Conservation (phyloP, 805 yeast species). For the Wickerhamiella australiensis region DNA sequence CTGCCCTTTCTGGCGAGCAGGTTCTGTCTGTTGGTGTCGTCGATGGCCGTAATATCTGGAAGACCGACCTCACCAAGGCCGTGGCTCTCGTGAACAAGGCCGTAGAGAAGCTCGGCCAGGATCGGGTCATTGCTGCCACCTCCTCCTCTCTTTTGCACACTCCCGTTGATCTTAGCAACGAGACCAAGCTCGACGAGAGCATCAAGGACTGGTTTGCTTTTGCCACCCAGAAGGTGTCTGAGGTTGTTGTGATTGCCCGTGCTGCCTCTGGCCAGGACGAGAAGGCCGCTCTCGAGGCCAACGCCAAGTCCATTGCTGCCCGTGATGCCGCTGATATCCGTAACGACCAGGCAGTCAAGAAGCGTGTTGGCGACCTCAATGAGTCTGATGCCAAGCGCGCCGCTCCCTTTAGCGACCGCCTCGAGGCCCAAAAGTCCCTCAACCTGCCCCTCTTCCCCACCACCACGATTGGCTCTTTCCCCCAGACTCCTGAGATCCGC, state of each 20-base stretch:
- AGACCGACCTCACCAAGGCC: slow-evolving; percentile 86
- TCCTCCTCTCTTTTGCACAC: slow-evolving; percentile 97
- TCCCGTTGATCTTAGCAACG: slow-evolving; percentile 90
- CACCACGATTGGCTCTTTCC: slow-evolving; percentile 99
- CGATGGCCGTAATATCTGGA: slow-evolving; percentile 99
- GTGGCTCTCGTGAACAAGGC: slow-evolving; percentile 72
- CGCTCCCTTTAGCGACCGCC: slow-evolving; percentile 76
- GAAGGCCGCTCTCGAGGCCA: slow-evolving; percentile 63
- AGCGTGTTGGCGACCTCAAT: slow-evolving; percentile 64
- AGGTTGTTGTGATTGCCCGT: slow-evolving; percentile 85
- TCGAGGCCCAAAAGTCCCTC: slow-evolving; percentile 75
- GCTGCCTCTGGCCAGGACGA: slow-evolving; percentile 72
- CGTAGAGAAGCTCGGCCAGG: slow-evolving; percentile 70
- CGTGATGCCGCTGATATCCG: slow-evolving; percentile 82
- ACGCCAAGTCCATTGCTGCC: slow-evolving; percentile 73
- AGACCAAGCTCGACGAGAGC: slow-evolving; percentile 78
- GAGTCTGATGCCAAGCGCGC: slow-evolving; percentile 65
- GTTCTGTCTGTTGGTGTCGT: slow-evolving; percentile 90
- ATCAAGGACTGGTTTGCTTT: slow-evolving; percentile 97
- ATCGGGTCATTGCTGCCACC: slow-evolving; percentile 69
- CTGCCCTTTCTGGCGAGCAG: slow-evolving; percentile 57
- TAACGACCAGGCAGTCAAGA: slow-evolving; percentile 80
- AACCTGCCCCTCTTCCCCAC: slow-evolving; percentile 99
- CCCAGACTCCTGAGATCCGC: slow-evolving; percentile 99
- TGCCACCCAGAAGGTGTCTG: slow-evolving; percentile 90